Evolutionary conservation across 1,139 yeast species (phyloP).

Genomic region (Scheffersomyces illinoinensis): DNA sequence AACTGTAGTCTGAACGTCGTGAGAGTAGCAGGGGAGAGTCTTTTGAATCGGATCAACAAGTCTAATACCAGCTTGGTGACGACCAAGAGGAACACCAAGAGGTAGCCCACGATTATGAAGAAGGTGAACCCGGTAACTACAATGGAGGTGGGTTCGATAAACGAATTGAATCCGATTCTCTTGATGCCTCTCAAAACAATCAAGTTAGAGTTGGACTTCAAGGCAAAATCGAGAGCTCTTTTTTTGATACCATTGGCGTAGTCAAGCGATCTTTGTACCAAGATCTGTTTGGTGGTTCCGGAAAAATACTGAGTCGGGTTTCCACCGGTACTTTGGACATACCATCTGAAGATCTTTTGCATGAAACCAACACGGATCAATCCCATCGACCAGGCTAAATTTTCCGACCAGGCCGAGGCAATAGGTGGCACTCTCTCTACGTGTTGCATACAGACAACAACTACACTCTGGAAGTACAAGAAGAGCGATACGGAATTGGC

Average conservation of each 20-base stretch:
- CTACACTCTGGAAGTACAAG: conserved; percentile 76
- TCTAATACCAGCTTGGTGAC: conserved; percentile 51
- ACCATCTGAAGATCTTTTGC: conserved; percentile 82
- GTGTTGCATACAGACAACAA: conserved; percentile 68
- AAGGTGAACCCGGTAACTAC: conserved; percentile 78
- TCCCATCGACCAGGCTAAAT: conserved; percentile 87
- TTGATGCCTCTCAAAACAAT: conserved; percentile 72
- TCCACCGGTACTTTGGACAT: conserved; percentile 79
- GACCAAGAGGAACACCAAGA: conserved; percentile 48
- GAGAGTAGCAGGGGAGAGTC: conserved; percentile 50
- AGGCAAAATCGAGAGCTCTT: conserved; percentile 30
- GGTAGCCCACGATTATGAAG: conserved; percentile 65
- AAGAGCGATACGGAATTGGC: conserved; percentile 75
- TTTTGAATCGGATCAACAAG: conserved; percentile 42
- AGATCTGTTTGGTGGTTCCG: conserved; percentile 56
- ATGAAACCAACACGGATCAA: conserved; percentile 64
- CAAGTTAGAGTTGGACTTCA: conserved; percentile 48
- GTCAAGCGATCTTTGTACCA: conserved; percentile 62
- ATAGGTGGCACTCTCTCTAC: conserved; percentile 78
- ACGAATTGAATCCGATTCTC: conserved; percentile 66
- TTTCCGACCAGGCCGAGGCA: conserved; percentile 79
- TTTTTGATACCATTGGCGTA: conserved; percentile 25
- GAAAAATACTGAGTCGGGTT: conserved; percentile 61
- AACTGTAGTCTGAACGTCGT: conserved; percentile 55
- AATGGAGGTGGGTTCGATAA: conserved; percentile 71